A percentile compares a stretch with the other conserved stretches of the same genome.
phyloP scores from a whole-genome alignment of 768 basidiomycete genomes.

The Aureoboletus auriporus region DNA sequence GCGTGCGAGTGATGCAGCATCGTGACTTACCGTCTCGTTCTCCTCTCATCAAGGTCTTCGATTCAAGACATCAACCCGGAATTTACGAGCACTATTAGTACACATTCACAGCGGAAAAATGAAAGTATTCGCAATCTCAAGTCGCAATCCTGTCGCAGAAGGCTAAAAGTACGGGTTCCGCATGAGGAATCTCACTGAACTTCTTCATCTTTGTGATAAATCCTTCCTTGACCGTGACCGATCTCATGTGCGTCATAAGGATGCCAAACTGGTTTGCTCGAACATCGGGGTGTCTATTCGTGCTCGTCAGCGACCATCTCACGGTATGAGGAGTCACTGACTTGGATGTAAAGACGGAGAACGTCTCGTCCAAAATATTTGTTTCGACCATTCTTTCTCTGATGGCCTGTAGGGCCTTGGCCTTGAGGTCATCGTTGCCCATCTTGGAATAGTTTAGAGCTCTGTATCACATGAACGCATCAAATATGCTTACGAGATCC shows the following conservation, averaged over 20 bases:
- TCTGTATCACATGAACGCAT: background rate
- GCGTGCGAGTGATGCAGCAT: too few relatives aligned
- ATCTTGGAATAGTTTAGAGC: constrained; percentile 5
- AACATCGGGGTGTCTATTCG: constrained; percentile 6
- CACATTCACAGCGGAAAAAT: too few relatives aligned
- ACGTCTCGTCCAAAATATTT: constrained; percentile 24
- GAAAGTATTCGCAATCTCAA: background rate
- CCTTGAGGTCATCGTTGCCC: constrained; percentile 13
- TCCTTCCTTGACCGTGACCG: background rate
- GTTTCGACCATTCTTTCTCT: constrained; percentile 5
- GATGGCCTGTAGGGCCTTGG: constrained; percentile 16
- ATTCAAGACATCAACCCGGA: too few relatives aligned
- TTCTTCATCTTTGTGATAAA: constrained; percentile 1
- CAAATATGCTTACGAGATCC: constrained; percentile 18
- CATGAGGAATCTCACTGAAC: constrained; percentile 1
- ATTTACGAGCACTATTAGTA: too few relatives aligned
- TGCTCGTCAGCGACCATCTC: background rate
- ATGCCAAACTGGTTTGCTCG: background rate
- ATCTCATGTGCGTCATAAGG: background rate
- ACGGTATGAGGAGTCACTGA: background rate
- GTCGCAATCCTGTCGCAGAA: background rate
- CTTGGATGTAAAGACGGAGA: constrained; percentile 27
- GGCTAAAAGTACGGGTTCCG: background rate
- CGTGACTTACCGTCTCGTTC: too few relatives aligned
- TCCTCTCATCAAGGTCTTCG: too few relatives aligned